Evolutionary conservation across 208 protist species (phyloP).

Genomic region (Naegleria fowleri): DNA sequence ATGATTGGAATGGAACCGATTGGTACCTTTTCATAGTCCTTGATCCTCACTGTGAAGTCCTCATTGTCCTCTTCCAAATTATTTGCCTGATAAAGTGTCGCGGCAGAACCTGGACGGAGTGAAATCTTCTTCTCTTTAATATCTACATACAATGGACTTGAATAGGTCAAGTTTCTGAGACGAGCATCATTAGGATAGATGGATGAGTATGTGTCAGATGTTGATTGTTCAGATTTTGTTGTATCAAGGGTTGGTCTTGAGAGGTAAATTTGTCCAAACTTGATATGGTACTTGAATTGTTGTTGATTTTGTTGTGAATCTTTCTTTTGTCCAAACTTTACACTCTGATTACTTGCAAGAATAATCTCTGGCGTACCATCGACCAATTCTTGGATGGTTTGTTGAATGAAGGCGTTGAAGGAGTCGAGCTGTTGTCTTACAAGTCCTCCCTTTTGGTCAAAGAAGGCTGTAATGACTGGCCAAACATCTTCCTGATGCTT

Average conservation of each 20-base stretch:
- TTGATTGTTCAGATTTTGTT: background rate
- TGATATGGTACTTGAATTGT: conserved; percentile 36
- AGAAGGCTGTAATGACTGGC: conserved; percentile 93
- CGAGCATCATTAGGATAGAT: conserved; percentile 89
- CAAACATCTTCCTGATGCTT: conserved; percentile 85
- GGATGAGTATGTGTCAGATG: conserved; percentile 22
- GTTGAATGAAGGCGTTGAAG: conserved; percentile 92
- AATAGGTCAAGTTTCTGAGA: conserved; percentile 88
- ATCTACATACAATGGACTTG: conserved; percentile 71
- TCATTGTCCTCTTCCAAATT: conserved; percentile 43
- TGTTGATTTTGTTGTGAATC: conserved; percentile 29
- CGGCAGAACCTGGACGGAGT: background rate
- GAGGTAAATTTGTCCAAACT: conserved; percentile 63
- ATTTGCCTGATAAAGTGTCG: conserved; percentile 51
- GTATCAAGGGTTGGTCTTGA: conserved; percentile 26
- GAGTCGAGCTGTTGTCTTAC: conserved; percentile 98
- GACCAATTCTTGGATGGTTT: conserved; percentile 72
- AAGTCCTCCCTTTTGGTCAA: conserved; percentile 87
- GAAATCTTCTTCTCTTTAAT: conserved; percentile 47
- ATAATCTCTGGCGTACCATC: conserved; percentile 55
- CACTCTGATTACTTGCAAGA: conserved; percentile 22
- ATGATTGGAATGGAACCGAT: conserved; percentile 87
- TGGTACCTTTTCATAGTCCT: conserved; percentile 43
- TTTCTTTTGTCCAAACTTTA: background rate
- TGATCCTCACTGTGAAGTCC: conserved; percentile 25